These are phyloP conservation scores for Russula sp. DNA, from an alignment of 768 basidiomycete genomes.

Conservation along the genomic window DNA sequence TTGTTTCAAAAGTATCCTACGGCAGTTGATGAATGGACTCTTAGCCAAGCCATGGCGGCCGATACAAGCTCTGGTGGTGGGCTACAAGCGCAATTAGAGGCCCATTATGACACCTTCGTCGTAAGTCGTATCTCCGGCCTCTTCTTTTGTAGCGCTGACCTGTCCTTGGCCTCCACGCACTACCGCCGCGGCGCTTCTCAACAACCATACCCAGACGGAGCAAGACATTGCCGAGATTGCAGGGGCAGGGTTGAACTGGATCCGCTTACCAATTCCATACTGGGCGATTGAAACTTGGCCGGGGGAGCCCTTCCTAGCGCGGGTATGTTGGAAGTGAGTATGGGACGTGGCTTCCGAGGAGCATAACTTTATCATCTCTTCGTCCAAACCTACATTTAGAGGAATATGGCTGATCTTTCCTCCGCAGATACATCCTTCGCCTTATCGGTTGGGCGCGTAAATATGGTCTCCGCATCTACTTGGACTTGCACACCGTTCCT, in stretches of 20 bases:
- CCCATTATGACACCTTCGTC: conserved; percentile 83
- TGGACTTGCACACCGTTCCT: conserved; percentile 79
- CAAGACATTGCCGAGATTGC: conserved; percentile 87
- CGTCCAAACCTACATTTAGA: neutral
- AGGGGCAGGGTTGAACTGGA: conserved; percentile 81
- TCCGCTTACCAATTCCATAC: conserved; percentile 77
- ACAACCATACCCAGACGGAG: conserved; percentile 54
- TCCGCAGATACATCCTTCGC: conserved; percentile 55
- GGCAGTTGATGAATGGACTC: conserved; percentile 64
- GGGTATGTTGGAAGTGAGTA: conserved; percentile 65
- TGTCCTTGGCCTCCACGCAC: conserved; percentile 5
- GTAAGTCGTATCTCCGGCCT: conserved; percentile 38
- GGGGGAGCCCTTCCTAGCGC: conserved; percentile 73
- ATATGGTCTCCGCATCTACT: conserved; percentile 77
- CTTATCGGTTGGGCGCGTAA: conserved; percentile 83
- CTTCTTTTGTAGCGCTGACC: conserved; percentile 10
- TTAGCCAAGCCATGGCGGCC: conserved; percentile 59
- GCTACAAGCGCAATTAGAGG: conserved; percentile 53
- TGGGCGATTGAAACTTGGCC: conserved; percentile 82
- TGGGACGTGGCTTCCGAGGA: neutral
- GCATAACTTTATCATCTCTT: neutral
- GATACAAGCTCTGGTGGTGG: conserved; percentile 55
- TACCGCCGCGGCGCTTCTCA: conserved; percentile 11
- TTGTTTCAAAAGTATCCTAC: conserved; percentile 58
- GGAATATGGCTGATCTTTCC: conserved; percentile 1